phyloP scores from a whole-genome alignment of 495 filamentous ascomycete species.

The Bacidia rubella region DNA sequence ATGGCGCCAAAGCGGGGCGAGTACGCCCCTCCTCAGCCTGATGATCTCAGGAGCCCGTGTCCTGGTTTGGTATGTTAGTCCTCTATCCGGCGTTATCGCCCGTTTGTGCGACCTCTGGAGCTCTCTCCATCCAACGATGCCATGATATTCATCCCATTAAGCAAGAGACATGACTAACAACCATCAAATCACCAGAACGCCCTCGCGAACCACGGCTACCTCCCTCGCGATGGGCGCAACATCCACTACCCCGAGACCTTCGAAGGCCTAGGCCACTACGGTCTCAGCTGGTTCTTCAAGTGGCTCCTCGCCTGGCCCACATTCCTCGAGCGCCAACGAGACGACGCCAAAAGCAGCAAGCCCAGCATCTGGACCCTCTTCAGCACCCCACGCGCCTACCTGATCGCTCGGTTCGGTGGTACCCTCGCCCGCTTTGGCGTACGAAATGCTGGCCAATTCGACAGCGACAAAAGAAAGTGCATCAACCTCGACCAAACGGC shows the following conservation, averaged over 20 bases:
- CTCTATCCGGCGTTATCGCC: too few species aligned
- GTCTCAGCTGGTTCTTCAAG: not conserved
- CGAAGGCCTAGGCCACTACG: not conserved
- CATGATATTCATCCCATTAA: too few species aligned
- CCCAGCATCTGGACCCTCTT: not conserved
- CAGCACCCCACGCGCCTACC: not conserved
- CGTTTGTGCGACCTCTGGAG: too few species aligned
- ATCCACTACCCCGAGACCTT: not conserved
- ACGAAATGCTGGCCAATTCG: not conserved
- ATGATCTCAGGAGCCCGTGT: conserved; percentile 5
- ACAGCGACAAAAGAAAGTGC: not conserved
- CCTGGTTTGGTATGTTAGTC: too few species aligned
- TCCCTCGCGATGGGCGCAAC: not conserved
- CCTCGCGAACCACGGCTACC: conserved; percentile 7
- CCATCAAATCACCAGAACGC: too few species aligned
- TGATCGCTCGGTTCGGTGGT: not conserved
- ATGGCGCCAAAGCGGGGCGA: not conserved
- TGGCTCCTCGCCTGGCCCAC: not conserved
- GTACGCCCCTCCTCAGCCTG: not conserved
- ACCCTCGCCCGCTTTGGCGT: not conserved
- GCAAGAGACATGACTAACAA: too few species aligned
- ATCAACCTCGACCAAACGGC: not conserved
- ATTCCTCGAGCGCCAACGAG: not conserved
- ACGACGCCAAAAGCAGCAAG: not conserved
- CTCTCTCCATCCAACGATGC: too few species aligned